phyloP scores from a whole-genome alignment of 345 rosid species.

The Excoecaria cochinchinensis region DNA sequence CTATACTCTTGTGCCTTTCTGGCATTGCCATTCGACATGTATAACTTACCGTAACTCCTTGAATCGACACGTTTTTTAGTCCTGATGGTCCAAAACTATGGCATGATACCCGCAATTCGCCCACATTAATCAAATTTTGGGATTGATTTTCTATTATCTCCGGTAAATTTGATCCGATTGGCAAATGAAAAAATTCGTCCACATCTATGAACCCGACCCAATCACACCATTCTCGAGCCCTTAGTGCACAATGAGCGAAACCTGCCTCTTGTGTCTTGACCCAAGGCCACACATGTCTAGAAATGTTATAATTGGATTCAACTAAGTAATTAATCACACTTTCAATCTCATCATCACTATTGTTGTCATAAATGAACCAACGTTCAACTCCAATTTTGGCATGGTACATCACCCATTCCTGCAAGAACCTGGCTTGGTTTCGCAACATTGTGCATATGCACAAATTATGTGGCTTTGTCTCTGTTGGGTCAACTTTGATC shows the following conservation, averaged over 20 bases:
- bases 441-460: constrained; percentile 85
- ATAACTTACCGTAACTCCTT: constrained; percentile 68
- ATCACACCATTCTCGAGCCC: constrained; percentile 55
- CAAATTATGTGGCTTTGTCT: constrained; percentile 41
- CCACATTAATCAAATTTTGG: constrained; percentile 19
- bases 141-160: constrained; percentile 41
- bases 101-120: constrained; percentile 60
- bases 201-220: constrained; percentile 91
- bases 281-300: constrained; percentile 85
- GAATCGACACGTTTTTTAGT: constrained; percentile 33
- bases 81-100: constrained; percentile 82
- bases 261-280: constrained; percentile 86
- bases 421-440: constrained; percentile 59
- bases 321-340: constrained; percentile 37
- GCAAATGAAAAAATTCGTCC: constrained; percentile 67
- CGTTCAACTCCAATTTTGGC: constrained; percentile 61
- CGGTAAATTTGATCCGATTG: constrained; percentile 31
- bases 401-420: constrained; percentile 90
- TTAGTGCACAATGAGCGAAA: constrained; percentile 74
- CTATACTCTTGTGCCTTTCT: constrained; percentile 91
- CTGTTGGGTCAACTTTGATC: not conserved
- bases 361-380: constrained; percentile 86
- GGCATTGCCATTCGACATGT: constrained; percentile 55
- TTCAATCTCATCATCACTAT: constrained; percentile 63
- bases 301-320: constrained; percentile 37